These are phyloP conservation scores for Pseudisothecium myosuroides DNA, from an alignment of 225 moss, liverwort and hornwort species.

Conservation along the genomic window DNA sequence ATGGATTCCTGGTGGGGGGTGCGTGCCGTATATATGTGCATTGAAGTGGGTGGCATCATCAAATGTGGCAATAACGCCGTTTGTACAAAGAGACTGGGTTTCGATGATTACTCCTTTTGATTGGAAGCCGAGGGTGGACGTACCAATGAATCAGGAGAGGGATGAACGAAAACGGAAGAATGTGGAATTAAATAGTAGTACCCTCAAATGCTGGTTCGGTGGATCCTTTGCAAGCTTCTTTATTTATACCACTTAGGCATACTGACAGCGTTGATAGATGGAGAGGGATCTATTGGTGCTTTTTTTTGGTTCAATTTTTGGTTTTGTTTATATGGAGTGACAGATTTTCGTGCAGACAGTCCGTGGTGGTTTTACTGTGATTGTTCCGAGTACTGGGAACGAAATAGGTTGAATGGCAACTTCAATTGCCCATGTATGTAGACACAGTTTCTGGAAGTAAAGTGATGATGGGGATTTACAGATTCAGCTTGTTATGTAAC, in stretches of 20 bases:
- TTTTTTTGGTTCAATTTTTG: neutral
- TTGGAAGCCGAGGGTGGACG: neutral
- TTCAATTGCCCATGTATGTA: constrained; percentile 6
- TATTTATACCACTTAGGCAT: neutral
- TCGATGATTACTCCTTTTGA: neutral
- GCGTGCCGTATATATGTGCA: neutral
- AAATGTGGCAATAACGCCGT: constrained; percentile 9
- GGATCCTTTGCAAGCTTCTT: neutral
- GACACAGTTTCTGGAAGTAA: constrained; percentile 6
- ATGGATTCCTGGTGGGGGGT: neutral
- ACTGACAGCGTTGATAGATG: neutral
- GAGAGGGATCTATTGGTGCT: neutral
- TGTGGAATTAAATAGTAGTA: no score
- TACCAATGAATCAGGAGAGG: neutral
- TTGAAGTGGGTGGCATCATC: neutral
- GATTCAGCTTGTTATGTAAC: neutral
- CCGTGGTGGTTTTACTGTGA: neutral
- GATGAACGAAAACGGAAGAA: neutral
- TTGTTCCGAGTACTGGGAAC: neutral
- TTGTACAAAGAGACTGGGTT: neutral
- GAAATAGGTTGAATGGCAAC: neutral
- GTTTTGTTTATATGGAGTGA: neutral
- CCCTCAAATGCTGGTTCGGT: neutral
- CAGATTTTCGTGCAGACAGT: neutral
- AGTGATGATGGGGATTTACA: neutral